Evolutionary conservation across 306 rosid species (phyloP).

Genomic region (Cicer bijugum): DNA sequence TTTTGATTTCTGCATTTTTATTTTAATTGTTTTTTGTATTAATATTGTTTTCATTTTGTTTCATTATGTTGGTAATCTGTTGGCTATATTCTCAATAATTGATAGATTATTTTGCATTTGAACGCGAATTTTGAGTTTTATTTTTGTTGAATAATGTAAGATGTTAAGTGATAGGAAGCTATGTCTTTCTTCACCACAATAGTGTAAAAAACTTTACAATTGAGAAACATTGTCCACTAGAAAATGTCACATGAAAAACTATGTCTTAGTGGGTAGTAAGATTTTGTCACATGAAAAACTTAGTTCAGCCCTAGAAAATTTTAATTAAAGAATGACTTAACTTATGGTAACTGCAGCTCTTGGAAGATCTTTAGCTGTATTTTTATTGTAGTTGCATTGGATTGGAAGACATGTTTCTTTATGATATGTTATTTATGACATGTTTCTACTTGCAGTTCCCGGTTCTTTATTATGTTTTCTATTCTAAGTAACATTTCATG

Average conservation of each 20-base stretch:
- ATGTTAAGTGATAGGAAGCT: background rate
- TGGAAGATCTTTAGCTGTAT: background rate
- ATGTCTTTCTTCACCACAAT: background rate
- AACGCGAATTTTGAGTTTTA: background rate
- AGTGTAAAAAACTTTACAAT: background rate
- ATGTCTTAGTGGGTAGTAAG: background rate
- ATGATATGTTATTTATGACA: background rate
- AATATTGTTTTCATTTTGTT: background rate
- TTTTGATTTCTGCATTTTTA: background rate
- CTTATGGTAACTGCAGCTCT: slow-evolving; percentile 1
- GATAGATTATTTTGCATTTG: background rate
- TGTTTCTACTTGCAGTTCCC: slow-evolving; percentile 9
- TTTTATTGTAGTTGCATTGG: background rate
- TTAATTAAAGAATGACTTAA: background rate
- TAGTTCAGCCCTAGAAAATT: background rate
- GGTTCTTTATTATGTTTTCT: background rate
- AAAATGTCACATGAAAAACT: too few relatives aligned
- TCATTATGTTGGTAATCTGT: background rate
- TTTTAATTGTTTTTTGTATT: background rate
- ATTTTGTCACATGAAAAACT: background rate
- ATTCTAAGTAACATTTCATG: too few relatives aligned
- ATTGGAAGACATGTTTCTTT: background rate
- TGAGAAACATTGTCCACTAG: background rate
- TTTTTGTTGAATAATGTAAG: background rate
- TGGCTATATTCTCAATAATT: background rate